Base-by-base conservation (phyloP, 495 filamentous ascomycete genomes). In the Aspergillus mulundensis region DNA sequence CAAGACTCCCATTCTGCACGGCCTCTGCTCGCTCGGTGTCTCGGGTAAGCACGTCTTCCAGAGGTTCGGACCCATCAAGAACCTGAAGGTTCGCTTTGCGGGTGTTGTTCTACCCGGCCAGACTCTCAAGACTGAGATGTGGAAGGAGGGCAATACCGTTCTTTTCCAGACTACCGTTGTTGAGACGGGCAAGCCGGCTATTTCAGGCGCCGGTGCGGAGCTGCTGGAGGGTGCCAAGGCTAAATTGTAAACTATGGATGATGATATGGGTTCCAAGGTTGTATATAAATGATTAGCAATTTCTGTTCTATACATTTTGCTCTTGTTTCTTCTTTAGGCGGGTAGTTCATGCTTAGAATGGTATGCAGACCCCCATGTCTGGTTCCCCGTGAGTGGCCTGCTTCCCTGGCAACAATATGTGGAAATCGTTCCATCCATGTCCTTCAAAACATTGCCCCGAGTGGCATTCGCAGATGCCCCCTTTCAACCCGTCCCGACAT, bases 61-160 rank as follows among this genome's bases (percentile, higher is more conserved):
- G 70, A 88, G 79, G 60, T 97, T 84, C 70, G 94, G 94, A 19
- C 71, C 80, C 53, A 95, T 87, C 77, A 90, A 87, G 79, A 97
- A 94, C 74, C 83, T 97, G 70, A 98, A 98, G 82, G 94, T 97
- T 6, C 76, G 94, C 57, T 98, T 98, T 74, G 92, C 91, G 5
- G 95, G 94, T 39, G 87, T 90, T 12, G 94, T 98, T 2, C 62
- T 93, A 21, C 95, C 94, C 1, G 95, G 94, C 6, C 90, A 98
- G 83, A 97, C 90, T 49, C 82, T 98, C 34, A 82, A 85, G 64
- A 97, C 92, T 28, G 94, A 97, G 84, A 95, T 96, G 90, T 98
- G 94, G 94, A 96, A 91, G 81, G 91, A 93, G 67, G 88, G 85
- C n/a, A 82, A 81, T 58, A 87, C 82, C 65, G 86, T 98, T 23